phyloP scores from a whole-genome alignment of 192 early-diverging fungal species.

The Dispira simplex region DNA sequence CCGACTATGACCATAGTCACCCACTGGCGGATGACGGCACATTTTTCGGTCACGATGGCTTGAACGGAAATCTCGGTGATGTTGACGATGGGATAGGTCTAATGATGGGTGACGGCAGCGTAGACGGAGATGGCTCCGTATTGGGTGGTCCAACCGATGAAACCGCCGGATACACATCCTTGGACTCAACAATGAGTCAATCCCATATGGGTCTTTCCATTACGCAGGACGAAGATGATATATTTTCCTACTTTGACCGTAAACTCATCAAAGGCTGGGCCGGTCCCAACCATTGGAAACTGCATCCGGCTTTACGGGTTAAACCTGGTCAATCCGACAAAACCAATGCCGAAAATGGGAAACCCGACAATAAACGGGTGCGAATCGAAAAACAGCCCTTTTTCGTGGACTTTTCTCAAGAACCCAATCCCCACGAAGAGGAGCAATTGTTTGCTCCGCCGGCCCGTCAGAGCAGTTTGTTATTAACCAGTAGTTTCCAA shows the following conservation, averaged over 20 bases:
- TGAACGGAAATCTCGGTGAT: constrained; percentile 22
- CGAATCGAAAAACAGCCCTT: constrained; percentile 28
- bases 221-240: constrained; percentile 37
- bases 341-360: constrained; percentile 13
- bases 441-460: constrained; percentile 55
- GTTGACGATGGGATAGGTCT: constrained; percentile 23
- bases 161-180: constrained; percentile 17
- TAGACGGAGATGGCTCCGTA: constrained; percentile 20
- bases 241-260: constrained; percentile 81
- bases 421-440: constrained; percentile 33
- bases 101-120: constrained; percentile 24
- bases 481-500: constrained; percentile 21
- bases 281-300: constrained; percentile 84
- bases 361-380: constrained; percentile 24
- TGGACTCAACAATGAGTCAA: constrained; percentile 11
- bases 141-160: constrained; percentile 22
- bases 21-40: constrained; percentile 18
- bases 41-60: constrained; percentile 15
- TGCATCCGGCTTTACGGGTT: constrained; percentile 14
- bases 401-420: constrained; percentile 45
- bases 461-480: constrained; percentile 24
- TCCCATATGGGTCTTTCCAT: constrained; percentile 20
- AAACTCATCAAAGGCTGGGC: constrained; percentile 75
- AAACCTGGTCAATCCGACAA: constrained; percentile 13
- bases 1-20: constrained; percentile 12